phyloP scores from a whole-genome alignment of 2,329 filamentous ascomycete genomes.

The Erysiphe pulchra region DNA sequence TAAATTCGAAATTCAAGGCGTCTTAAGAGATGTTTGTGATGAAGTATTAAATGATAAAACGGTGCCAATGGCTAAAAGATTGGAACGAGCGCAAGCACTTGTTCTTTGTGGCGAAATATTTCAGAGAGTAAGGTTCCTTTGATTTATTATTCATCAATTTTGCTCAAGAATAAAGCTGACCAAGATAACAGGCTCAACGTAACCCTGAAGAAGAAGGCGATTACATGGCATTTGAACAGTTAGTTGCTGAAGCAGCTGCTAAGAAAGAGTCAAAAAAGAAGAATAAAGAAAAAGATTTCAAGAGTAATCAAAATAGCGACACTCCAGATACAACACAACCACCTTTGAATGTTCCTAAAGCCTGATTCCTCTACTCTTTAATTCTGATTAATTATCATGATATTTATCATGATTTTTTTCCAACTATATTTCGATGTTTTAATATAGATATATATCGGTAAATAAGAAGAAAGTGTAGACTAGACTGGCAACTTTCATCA shows the following conservation, averaged over 20 bases:
- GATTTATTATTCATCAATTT: not conserved
- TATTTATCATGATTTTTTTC: no score
- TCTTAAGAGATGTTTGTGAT: constrained; percentile 85
- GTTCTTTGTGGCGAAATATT: constrained; percentile 77
- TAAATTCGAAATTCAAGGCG: constrained; percentile 95
- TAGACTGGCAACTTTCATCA: no score
- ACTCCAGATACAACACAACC: constrained; percentile 14
- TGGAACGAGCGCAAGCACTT: constrained; percentile 77
- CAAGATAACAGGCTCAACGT: constrained; percentile 42
- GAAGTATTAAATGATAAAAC: constrained; percentile 55
- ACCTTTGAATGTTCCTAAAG: constrained; percentile 16
- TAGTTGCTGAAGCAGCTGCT: constrained; percentile 84
- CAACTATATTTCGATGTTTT: no score
- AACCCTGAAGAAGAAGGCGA: constrained; percentile 93
- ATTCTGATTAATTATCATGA: no score
- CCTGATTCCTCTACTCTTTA: constrained; percentile 1
- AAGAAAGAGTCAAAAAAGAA: constrained; percentile 76
- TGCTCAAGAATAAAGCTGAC: constrained; percentile 1
- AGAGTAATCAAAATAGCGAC: constrained; percentile 4
- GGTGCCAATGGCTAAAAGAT: constrained; percentile 56
- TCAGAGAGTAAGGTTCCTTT: constrained; percentile 34
- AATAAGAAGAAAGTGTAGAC: not conserved
- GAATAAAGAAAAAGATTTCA: constrained; percentile 24
- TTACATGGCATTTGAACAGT: constrained; percentile 94
- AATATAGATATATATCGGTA: no score